These are phyloP conservation scores for Mortierella sp. DNA, from an alignment of 371 early-diverging fungal genomes.

Conservation along the genomic window DNA sequence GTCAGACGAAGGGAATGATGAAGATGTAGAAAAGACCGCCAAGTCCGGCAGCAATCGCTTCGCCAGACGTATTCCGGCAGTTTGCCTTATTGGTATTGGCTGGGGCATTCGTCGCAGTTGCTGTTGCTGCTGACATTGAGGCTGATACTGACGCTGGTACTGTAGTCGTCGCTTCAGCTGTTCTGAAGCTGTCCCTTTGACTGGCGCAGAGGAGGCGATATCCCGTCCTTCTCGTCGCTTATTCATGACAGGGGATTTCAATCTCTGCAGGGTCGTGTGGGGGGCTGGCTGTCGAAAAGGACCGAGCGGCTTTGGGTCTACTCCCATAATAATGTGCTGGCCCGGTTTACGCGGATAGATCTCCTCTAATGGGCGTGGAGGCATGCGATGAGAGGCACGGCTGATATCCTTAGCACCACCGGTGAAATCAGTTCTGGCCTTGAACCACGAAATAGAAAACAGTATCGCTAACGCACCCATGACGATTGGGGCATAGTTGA, in stretches of 20 bases:
- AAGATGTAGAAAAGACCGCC: too few relatives aligned
- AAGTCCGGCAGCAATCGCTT: neutral
- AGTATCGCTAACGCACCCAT: slow-evolving; percentile 8
- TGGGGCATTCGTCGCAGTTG: too few relatives aligned
- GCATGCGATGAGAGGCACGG: slow-evolving; percentile 37
- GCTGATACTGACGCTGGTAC: slow-evolving; percentile 4
- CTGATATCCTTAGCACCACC: slow-evolving; percentile 44
- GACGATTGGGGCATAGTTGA: slow-evolving; percentile 38
- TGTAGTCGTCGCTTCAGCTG: neutral
- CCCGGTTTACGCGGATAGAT: slow-evolving; percentile 1
- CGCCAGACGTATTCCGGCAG: neutral
- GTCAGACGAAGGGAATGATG: neutral
- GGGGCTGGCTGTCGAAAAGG: slow-evolving; percentile 5
- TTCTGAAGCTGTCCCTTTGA: neutral
- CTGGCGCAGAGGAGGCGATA: neutral
- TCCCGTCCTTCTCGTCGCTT: neutral
- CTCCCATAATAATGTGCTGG: neutral
- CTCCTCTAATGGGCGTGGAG: slow-evolving; percentile 6
- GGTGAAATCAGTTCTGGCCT: slow-evolving; percentile 44
- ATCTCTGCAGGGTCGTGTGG: neutral
- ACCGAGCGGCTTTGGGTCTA: neutral
- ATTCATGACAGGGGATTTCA: neutral
- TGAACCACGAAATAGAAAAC: slow-evolving; percentile 35
- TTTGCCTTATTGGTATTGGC: slow-evolving; percentile 5
- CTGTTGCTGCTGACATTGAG: neutral